Evolutionary conservation across 257 asterid species (phyloP).

Genomic region (Solanum dulcamara): DNA sequence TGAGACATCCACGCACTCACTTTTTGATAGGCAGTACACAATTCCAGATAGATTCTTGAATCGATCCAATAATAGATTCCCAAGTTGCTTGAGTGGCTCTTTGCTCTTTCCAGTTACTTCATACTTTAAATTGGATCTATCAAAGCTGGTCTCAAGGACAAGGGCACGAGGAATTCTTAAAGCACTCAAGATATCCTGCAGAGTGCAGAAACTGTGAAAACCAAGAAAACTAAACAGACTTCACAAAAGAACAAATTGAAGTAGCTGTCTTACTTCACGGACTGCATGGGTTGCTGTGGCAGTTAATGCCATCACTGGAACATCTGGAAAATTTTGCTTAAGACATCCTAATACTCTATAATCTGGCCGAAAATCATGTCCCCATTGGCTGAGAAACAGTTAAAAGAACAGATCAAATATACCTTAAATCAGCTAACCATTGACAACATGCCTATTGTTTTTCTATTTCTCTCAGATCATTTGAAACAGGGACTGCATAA

Average conservation of each 20-base stretch:
- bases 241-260: background rate
- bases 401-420: background rate
- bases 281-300: conserved; percentile 89
- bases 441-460: background rate
- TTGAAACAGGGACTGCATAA: background rate
- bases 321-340: conserved; percentile 78
- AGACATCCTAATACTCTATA: conserved; percentile 86
- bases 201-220: conserved; percentile 2
- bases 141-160: conserved; percentile 85
- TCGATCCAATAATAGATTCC: conserved; percentile 48
- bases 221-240: background rate
- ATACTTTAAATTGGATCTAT: conserved; percentile 86
- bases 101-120: conserved; percentile 70
- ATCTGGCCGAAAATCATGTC: conserved; percentile 98
- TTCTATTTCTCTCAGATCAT: background rate
- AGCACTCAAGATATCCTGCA: conserved; percentile 71
- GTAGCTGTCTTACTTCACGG: conserved; percentile 52
- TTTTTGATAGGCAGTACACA: conserved; percentile 93
- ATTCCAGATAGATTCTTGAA: conserved; percentile 74
- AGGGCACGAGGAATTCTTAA: conserved; percentile 72
- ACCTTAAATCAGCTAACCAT: background rate
- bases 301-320: conserved; percentile 94
- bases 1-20: conserved; percentile 80
- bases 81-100: conserved; percentile 90
- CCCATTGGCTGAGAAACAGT: conserved; percentile 81